Percentiles rank a stretch among this genome's conserved stretches.
These are phyloP conservation scores for Mercurialis annua DNA, from an alignment of 345 rosid species.

Conservation along the genomic window DNA sequence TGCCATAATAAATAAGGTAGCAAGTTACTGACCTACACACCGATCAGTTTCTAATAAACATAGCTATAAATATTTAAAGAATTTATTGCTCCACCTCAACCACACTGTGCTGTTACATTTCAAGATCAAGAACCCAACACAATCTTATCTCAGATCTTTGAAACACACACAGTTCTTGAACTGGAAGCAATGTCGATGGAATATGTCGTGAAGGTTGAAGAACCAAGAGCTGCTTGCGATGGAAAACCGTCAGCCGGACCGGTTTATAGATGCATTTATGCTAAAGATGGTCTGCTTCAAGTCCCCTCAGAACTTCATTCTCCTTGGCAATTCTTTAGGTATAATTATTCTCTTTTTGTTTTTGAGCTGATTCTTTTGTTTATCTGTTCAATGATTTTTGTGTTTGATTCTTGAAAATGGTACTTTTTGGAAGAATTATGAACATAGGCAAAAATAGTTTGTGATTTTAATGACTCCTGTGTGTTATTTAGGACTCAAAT, in stretches of 20 bases:
- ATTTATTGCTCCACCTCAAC: slow-evolving; percentile 36
- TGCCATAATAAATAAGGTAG: slow-evolving; percentile 24
- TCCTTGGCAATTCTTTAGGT: slow-evolving; percentile 95
- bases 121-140: neutral
- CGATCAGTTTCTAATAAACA: neutral
- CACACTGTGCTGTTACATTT: slow-evolving; percentile 12
- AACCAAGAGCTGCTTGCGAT: slow-evolving; percentile 46
- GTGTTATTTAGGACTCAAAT: no score
- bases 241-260: slow-evolving; percentile 70
- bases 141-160: neutral
- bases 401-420: neutral
- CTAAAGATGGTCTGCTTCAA: slow-evolving; percentile 70
- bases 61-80: slow-evolving; percentile 6
- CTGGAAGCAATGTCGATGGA: slow-evolving; percentile 30
- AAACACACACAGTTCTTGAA: slow-evolving; percentile 7
- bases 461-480: no score
- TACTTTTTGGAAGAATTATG: no score
- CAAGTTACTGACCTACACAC: neutral
- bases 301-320: slow-evolving; percentile 52
- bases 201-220: slow-evolving; percentile 69
- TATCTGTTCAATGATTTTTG: neutral
- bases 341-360: neutral
- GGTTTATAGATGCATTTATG: slow-evolving; percentile 74
- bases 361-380: neutral
- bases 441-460: no score